Conservation (phyloP, 2,329 filamentous ascomycete genomes). For the Talaromyces funiculosus region DNA sequence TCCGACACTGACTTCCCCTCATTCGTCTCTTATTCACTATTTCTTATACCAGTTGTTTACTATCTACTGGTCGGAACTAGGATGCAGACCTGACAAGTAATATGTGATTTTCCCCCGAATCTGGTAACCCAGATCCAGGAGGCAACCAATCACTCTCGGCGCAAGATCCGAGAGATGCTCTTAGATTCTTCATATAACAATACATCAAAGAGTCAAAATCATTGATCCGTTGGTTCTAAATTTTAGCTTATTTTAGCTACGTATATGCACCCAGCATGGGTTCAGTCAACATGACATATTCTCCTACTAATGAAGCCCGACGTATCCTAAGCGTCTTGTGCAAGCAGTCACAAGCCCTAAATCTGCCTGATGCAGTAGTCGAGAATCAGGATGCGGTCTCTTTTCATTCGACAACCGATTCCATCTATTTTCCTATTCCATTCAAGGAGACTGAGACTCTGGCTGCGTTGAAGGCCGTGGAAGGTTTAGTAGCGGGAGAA, state of each 20-base stretch:
- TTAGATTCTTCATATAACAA: not conserved
- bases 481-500: slow-evolving; percentile 55
- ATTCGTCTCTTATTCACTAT: not conserved
- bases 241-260: not conserved
- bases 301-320: slow-evolving; percentile 31
- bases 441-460: slow-evolving; percentile 51
- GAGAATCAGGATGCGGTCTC: slow-evolving; percentile 29
- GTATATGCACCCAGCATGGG: not conserved
- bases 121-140: not conserved
- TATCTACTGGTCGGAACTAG: not conserved
- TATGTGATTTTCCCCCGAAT: not conserved
- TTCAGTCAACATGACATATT: slow-evolving; percentile 23
- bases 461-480: slow-evolving; percentile 54
- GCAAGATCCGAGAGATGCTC: not conserved
- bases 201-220: not conserved
- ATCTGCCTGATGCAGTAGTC: slow-evolving; percentile 28
- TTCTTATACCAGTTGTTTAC: no score
- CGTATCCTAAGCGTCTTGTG: slow-evolving; percentile 34
- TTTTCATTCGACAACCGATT: slow-evolving; percentile 33
- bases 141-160: not conserved
- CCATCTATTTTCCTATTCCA: slow-evolving; percentile 40
- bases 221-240: not conserved
- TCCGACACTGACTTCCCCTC: slow-evolving; percentile 6
- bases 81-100: not conserved
- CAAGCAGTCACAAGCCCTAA: slow-evolving; percentile 29